These are phyloP conservation scores for Linanthus parryae DNA, from an alignment of 148 eudicot species.

Conservation along the genomic window DNA sequence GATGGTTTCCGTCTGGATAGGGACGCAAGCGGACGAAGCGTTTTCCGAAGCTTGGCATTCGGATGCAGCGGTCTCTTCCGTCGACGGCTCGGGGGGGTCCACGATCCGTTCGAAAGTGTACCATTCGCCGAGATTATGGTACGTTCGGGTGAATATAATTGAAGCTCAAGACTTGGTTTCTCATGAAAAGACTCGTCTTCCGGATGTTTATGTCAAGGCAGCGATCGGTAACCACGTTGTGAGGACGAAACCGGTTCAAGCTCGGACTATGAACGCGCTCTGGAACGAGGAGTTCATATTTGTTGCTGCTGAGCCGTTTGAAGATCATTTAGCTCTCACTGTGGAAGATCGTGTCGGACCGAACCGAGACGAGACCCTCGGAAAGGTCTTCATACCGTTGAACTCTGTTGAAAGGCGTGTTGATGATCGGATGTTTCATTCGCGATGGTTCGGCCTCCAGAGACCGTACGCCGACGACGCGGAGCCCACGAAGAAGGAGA, in stretches of 20 bases:
- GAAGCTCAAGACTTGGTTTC: conserved; percentile 65
- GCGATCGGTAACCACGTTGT: conserved; percentile 42
- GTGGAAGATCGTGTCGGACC: conserved; percentile 69
- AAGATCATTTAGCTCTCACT: conserved; percentile 55
- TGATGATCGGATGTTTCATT: conserved; percentile 54
- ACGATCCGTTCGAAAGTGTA: conserved; percentile 60
- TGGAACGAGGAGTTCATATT: conserved; percentile 94
- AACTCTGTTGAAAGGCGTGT: conserved; percentile 48
- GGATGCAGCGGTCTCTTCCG: conserved; percentile 39
- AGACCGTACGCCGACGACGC: conserved; percentile 31
- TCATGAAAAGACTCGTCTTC: conserved; percentile 47
- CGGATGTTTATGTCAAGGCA: conserved; percentile 58
- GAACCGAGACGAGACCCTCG: conserved; percentile 59
- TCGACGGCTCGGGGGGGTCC: conserved; percentile 25
- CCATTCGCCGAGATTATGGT: conserved; percentile 73
- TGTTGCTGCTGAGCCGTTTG: conserved; percentile 93
- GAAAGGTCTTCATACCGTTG: conserved; percentile 49
- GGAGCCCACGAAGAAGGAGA: conserved; percentile 34
- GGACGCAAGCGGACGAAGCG: conserved; percentile 94
- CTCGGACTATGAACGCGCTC: conserved; percentile 42
- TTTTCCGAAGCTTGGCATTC: conserved; percentile 86
- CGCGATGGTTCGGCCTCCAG: conserved; percentile 62
- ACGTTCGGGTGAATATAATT: conserved; percentile 62
- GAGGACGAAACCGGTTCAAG: conserved; percentile 50
- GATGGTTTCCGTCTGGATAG: conserved; percentile 87